These are phyloP conservation scores for Tuber calosporum DNA, from an alignment of 495 filamentous ascomycete species.

Conservation along the genomic window DNA sequence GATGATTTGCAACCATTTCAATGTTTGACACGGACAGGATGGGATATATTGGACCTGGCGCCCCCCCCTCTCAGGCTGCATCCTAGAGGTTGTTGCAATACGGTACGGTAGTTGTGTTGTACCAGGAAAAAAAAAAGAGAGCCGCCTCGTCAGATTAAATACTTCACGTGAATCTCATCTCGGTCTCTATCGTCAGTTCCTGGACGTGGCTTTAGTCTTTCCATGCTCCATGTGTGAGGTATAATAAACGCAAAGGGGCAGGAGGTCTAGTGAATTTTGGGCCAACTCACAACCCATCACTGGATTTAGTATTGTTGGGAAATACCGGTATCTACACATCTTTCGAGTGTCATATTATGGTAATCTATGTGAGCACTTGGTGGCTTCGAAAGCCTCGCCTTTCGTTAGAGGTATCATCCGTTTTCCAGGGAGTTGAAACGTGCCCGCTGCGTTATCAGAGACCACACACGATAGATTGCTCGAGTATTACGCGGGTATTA, in stretches of 20 bases:
- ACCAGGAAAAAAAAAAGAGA: not conserved
- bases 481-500: too few species aligned
- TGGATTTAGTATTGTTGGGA: not conserved
- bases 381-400: not conserved
- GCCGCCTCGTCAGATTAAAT: not conserved
- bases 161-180: not conserved
- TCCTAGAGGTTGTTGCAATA: not conserved
- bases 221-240: not conserved
- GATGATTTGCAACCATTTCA: not conserved
- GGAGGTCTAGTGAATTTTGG: not conserved
- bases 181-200: not conserved
- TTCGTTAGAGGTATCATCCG: not conserved
- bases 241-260: not conserved
- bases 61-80: not conserved
- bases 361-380: not conserved
- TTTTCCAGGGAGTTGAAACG: not conserved
- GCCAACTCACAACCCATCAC: not conserved
- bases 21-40: not conserved
- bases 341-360: not conserved
- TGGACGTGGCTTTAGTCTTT: not conserved
- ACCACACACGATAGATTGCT: not conserved
- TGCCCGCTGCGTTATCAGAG: not conserved
- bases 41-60: not conserved
- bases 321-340: not conserved
- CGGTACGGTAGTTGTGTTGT: too few species aligned